Conservation (phyloP, 1,284 basidiomycete species). For the Ceratobasidium sp. region DNA sequence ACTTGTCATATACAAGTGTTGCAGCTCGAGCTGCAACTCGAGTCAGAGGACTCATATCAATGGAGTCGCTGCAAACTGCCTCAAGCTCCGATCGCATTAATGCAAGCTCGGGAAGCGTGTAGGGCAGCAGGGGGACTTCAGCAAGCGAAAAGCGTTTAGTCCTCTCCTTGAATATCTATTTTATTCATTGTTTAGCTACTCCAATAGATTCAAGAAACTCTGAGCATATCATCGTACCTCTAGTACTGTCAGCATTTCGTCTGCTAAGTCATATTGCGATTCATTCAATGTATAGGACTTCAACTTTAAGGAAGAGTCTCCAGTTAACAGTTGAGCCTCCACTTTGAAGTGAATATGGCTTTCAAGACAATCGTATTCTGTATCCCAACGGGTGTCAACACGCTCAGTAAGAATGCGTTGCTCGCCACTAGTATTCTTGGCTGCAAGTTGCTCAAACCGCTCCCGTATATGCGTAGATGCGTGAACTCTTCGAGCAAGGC, state of each 20-base stretch:
- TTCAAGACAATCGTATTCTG: not conserved
- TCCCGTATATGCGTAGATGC: not conserved
- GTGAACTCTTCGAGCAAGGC: constrained; percentile 8
- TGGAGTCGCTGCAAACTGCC: not conserved
- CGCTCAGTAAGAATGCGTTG: not conserved
- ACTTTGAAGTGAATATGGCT: constrained; percentile 5
- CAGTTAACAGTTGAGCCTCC: not conserved
- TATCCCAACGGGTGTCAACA: constrained; percentile 9
- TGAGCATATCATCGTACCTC: not conserved
- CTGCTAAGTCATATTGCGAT: not conserved
- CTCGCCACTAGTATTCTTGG: not conserved
- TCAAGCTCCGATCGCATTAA: not conserved
- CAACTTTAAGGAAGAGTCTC: not conserved
- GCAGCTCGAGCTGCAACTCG: constrained; percentile 15
- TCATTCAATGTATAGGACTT: not conserved
- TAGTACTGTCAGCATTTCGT: not conserved
- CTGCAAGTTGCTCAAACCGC: not conserved
- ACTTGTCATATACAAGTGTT: not conserved
- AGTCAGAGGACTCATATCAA: constrained; percentile 14
- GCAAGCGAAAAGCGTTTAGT: constrained; percentile 12
- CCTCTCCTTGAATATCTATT: constrained; percentile 22
- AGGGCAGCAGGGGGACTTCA: constrained; percentile 5
- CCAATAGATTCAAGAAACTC: not conserved
- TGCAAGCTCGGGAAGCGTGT: constrained; percentile 1
- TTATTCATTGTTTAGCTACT: not conserved